Percentiles rank a stretch among this genome's conserved stretches.
Conservation (phyloP, 2,329 filamentous ascomycete species). For the Talaromyces pinophilus region DNA sequence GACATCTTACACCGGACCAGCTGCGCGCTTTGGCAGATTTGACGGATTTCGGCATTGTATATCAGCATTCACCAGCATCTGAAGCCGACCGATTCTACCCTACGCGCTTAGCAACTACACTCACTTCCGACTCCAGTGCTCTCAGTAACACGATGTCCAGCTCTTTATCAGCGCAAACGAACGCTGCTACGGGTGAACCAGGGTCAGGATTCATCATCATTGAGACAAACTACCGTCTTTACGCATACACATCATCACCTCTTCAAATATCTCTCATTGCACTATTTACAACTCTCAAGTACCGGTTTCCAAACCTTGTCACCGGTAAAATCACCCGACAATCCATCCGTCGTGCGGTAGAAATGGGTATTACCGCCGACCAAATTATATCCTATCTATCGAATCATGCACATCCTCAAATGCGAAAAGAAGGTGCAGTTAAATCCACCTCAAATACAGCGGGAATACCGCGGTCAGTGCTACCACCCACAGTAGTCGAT, state of each 20-base stretch:
- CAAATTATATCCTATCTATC: constrained; percentile 94
- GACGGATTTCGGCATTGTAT: constrained; percentile 89
- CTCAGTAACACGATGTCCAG: constrained; percentile 72
- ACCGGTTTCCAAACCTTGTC: constrained; percentile 92
- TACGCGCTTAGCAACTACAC: constrained; percentile 87
- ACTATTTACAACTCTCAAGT: constrained; percentile 83
- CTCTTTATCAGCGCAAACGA: constrained; percentile 51
- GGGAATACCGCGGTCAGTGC: constrained; percentile 59
- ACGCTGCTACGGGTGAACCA: constrained; percentile 34
- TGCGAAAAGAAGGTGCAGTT: constrained; percentile 63
- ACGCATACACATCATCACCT: constrained; percentile 92
- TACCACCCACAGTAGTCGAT: constrained; percentile 94
- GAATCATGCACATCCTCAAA: constrained; percentile 91
- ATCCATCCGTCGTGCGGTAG: constrained; percentile 83
- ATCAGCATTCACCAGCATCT: constrained; percentile 52
- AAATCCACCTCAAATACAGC: constrained; percentile 43
- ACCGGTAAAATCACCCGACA: constrained; percentile 86
- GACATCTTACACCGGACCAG: constrained; percentile 77
- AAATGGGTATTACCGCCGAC: constrained; percentile 86
- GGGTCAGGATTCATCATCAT: constrained; percentile 80
- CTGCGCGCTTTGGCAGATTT: constrained; percentile 87
- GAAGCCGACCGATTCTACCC: constrained; percentile 70
- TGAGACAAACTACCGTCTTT: constrained; percentile 96
- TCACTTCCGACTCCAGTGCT: constrained; percentile 74
- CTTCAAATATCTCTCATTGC: constrained; percentile 92